Conservation (phyloP, 2,329 filamentous ascomycete genomes). For the Fusarium brachygibbosum region DNA sequence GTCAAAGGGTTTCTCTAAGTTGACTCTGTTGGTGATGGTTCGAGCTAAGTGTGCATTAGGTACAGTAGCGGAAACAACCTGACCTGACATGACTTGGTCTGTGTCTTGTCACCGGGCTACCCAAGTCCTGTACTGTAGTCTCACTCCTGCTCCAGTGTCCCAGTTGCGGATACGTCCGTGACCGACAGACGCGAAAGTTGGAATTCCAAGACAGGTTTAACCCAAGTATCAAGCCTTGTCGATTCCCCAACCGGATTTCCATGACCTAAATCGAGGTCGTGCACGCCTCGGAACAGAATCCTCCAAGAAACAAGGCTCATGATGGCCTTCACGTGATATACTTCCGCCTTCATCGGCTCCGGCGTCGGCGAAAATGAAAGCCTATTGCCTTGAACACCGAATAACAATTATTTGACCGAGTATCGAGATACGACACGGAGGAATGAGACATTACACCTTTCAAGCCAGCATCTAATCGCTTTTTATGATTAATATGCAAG, state of each 20-base stretch:
- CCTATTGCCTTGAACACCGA: background rate
- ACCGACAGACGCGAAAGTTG: constrained; percentile 21
- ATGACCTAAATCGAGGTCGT: constrained; percentile 15
- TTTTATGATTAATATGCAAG: background rate
- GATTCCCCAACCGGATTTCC: constrained; percentile 21
- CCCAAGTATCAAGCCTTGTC: constrained; percentile 7
- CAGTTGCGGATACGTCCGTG: constrained; percentile 24
- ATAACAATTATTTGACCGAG: background rate
- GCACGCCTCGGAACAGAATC: constrained; percentile 5
- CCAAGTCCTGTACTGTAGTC: background rate
- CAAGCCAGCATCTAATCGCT: background rate
- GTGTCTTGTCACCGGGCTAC: constrained; percentile 12
- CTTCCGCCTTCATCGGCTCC: background rate
- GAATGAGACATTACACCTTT: background rate
- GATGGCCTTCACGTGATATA: constrained; percentile 16
- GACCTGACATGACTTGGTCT: background rate
- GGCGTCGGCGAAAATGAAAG: constrained; percentile 1
- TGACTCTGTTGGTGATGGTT: constrained; percentile 7
- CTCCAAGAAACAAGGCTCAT: constrained; percentile 8
- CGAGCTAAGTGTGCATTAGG: constrained; percentile 4
- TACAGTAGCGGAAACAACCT: background rate
- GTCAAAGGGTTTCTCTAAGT: background rate
- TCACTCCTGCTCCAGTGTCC: background rate
- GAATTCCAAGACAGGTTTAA: constrained; percentile 20
- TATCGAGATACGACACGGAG: background rate